phyloP scores from a whole-genome alignment of 2,329 filamentous ascomycete species.

The Cytospora paraplurivora region DNA sequence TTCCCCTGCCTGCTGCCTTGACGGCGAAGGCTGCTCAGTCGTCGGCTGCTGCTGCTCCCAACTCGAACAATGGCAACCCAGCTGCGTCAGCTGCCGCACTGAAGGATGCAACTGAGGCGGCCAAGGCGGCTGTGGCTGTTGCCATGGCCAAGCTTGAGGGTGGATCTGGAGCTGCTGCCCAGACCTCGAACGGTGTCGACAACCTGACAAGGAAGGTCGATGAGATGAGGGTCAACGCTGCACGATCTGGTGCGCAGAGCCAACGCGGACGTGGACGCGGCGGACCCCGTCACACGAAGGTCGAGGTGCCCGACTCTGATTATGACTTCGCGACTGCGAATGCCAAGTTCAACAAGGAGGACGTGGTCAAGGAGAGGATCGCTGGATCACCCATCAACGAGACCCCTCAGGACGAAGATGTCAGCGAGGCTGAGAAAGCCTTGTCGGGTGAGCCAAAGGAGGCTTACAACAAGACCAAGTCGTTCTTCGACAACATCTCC shows the following conservation, averaged over 20 bases:
- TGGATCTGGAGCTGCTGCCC: slow-evolving; percentile 34
- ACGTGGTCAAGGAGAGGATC: slow-evolving; percentile 85
- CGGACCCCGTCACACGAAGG: slow-evolving; percentile 61
- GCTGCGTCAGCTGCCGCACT: slow-evolving; percentile 46
- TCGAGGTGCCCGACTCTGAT: slow-evolving; percentile 87
- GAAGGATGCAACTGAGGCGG: slow-evolving; percentile 71
- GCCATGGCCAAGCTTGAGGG: slow-evolving; percentile 72
- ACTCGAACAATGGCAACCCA: slow-evolving; percentile 33
- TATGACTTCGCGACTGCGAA: slow-evolving; percentile 90
- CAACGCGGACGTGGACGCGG: slow-evolving; percentile 46
- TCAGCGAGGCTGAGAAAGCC: slow-evolving; percentile 29
- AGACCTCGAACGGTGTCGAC: slow-evolving; percentile 56
- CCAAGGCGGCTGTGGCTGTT: slow-evolving; percentile 75
- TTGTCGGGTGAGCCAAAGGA: slow-evolving; percentile 35
- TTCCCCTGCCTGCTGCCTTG: slow-evolving; percentile 60
- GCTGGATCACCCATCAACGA: slow-evolving; percentile 68
- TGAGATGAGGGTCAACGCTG: slow-evolving; percentile 71
- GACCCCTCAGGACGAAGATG: slow-evolving; percentile 48
- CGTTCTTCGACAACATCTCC: slow-evolving; percentile 98
- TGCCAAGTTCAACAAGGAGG: slow-evolving; percentile 85
- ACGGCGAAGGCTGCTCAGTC: slow-evolving; percentile 36
- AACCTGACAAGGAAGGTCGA: slow-evolving; percentile 75
- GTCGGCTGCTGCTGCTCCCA: slow-evolving; percentile 37
- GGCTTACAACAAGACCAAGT: slow-evolving; percentile 83
- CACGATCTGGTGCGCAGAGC: slow-evolving; percentile 47